These are phyloP conservation scores for Cyberlindnera samutprakarnensis DNA, from an alignment of 805 yeast species.

Conservation along the genomic window DNA sequence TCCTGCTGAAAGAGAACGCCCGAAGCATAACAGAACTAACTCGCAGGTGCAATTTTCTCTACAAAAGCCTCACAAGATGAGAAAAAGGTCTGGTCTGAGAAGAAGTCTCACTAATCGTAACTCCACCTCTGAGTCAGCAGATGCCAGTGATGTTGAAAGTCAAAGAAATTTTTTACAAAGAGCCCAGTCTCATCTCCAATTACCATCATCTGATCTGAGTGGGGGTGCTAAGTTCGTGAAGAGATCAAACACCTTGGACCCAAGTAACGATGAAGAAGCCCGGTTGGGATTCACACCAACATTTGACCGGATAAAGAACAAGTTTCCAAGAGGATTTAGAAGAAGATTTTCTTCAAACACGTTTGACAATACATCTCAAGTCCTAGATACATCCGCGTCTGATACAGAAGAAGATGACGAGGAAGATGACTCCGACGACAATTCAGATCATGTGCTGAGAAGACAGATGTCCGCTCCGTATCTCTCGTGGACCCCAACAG, in stretches of 20 bases:
- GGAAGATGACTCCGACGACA: slow-evolving; percentile 24
- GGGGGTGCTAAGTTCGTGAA: slow-evolving; percentile 30
- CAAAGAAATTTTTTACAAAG: slow-evolving; percentile 18
- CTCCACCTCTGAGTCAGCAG: slow-evolving; percentile 2
- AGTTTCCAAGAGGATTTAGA: slow-evolving; percentile 18
- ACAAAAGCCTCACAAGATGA: slow-evolving; percentile 7
- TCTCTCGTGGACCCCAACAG: slow-evolving; percentile 83
- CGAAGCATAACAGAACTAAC: slow-evolving; percentile 6
- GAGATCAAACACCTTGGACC: slow-evolving; percentile 43
- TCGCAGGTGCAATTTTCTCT: slow-evolving; percentile 24
- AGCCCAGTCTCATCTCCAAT: slow-evolving; percentile 27
- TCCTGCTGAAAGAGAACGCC: slow-evolving; percentile 62
- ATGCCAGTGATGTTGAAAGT: slow-evolving; percentile 8
- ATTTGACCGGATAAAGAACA: slow-evolving; percentile 28
- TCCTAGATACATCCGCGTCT: slow-evolving; percentile 10
- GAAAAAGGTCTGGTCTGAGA: slow-evolving; percentile 13
- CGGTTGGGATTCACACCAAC: slow-evolving; percentile 35
- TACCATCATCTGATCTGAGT: slow-evolving; percentile 29
- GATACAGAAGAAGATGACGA: slow-evolving; percentile 29
- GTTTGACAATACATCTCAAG: slow-evolving; percentile 14
- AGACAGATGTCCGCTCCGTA: slow-evolving; percentile 51
- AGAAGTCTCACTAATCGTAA: slow-evolving; percentile 8
- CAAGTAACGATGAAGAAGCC: slow-evolving; percentile 18
- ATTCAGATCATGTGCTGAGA: slow-evolving; percentile 24
- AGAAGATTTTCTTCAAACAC: slow-evolving; percentile 22